Evolutionary conservation across 208 protist genomes (phyloP), one percentile per base, ranked within the genome.

Genomic region (Histomonas meleagridis): DNA sequence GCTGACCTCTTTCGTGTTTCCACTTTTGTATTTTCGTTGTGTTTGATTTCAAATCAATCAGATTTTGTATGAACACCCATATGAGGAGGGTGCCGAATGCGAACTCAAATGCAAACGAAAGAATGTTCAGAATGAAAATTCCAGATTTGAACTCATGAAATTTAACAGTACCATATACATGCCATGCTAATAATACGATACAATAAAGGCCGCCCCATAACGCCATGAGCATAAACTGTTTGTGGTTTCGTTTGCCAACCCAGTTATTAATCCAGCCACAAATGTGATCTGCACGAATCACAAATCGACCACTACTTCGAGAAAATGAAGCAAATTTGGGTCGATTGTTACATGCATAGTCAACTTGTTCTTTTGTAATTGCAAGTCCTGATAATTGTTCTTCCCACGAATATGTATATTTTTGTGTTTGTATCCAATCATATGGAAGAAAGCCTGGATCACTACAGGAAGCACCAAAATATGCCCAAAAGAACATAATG

Each of bases 201-300:
- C n/a, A 51, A 49, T 32, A 86, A 1, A 86, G 2, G 16, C 76
- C 23, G 5, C 76, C 76, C 10, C 55, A 86, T 0, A 86, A 7
- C 32, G n/a, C 7, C 46, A 86, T 55, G 4, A 86, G 16, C 0
- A 86, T 32, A 16, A 86, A 86, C 32, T 86, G 76, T 28, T 86
- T 86, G 28, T 86, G 76, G 38, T 86, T 86, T 35, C 76, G 43
- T 55, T 86, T 86, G 23, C 76, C 76, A 55, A 86, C 38, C 76
- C 76, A 86, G 46, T 86, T 86, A 21, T 40, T 40, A 86, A 86
- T 28, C 76, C 76, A 86, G n/a, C 76, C 76, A n/a, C 76, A 86
- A 55, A 86, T 86, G 28, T 86, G 76, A 49, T 86, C 76, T 43
- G 40, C 76, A 9, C 76, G 0, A 26, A 86, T 55, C 18, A 86